Evolutionary conservation across 2,329 filamentous ascomycete species (phyloP).

Genomic region (Hymenoscyphus scutula): DNA sequence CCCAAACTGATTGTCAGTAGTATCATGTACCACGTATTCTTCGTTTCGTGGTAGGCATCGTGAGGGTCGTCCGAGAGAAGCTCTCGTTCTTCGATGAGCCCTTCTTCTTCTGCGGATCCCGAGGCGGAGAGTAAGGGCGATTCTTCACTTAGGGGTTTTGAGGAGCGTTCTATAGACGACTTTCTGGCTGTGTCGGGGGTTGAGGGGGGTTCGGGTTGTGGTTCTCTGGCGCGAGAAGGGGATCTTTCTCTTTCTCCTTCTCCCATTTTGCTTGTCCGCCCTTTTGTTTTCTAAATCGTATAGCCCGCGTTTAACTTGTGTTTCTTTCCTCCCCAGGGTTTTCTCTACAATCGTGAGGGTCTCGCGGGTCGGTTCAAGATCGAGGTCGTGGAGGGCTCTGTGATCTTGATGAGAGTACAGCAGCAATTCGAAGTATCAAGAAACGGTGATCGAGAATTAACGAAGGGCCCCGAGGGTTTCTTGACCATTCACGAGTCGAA

Average conservation of each 20-base stretch:
- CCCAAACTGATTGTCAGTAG: constrained; percentile 83
- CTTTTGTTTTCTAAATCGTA: neutral
- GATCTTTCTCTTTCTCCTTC: neutral
- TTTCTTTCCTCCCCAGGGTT: neutral
- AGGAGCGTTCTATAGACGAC: constrained; percentile 20
- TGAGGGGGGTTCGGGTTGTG: constrained; percentile 8
- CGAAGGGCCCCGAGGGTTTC: neutral
- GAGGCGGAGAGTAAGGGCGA: constrained; percentile 50
- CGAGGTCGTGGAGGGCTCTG: neutral
- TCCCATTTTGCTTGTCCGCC: neutral
- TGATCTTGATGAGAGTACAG: neutral
- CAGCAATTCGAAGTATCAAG: neutral
- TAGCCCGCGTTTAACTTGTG: neutral
- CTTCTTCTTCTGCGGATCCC: constrained; percentile 39
- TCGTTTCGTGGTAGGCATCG: constrained; percentile 60
- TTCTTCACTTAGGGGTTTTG: constrained; percentile 42
- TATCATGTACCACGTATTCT: constrained; percentile 82
- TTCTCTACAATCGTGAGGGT: neutral
- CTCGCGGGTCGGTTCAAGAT: neutral
- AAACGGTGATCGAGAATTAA: neutral
- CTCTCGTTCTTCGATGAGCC: constrained; percentile 35
- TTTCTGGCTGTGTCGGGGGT: constrained; percentile 22
- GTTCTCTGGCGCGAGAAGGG: neutral
- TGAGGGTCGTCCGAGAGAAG: constrained; percentile 43
- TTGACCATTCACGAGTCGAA: constrained; percentile 12